Conservation (phyloP, 108 stramenopile species). For the Pelagomonas calceolata region DNA sequence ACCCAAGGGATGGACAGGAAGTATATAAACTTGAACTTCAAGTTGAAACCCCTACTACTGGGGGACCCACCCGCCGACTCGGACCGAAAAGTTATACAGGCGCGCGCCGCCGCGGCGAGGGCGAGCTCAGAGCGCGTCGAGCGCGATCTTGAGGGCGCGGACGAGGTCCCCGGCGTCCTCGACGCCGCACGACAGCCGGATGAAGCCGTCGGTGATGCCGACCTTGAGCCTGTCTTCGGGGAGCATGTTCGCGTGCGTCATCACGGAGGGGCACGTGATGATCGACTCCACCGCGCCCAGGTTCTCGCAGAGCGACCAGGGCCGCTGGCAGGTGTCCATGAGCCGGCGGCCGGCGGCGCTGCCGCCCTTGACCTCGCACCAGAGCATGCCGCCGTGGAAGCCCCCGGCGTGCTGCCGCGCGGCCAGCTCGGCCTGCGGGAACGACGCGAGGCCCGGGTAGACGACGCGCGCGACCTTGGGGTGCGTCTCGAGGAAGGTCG, state of each 20-base stretch:
- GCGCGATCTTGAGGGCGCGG: conserved; percentile 51
- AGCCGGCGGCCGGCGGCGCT: conserved; percentile 55
- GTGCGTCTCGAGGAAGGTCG: conserved; percentile 64
- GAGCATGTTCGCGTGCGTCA: conserved; percentile 74
- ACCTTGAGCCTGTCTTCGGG: conserved; percentile 58
- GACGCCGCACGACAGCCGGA: conserved; percentile 62
- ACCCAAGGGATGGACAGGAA: too few relatives aligned
- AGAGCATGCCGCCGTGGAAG: conserved; percentile 69
- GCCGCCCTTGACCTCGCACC: conserved; percentile 65
- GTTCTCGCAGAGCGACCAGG: conserved; percentile 68
- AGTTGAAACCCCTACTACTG: too few relatives aligned
- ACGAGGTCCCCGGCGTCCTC: conserved; percentile 66
- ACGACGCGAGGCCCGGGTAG: conserved; percentile 62
- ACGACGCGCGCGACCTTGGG: conserved; percentile 55
- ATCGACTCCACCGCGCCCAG: conserved; percentile 65
- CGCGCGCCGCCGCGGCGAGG: too few relatives aligned
- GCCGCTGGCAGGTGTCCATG: conserved; percentile 61
- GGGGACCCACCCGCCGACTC: too few relatives aligned
- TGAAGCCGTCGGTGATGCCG: conserved; percentile 70
- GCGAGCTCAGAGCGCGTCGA: conserved; percentile 45
- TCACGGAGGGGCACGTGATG: conserved; percentile 65
- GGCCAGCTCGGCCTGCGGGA: conserved; percentile 66
- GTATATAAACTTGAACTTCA: too few relatives aligned
- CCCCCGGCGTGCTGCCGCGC: conserved; percentile 57
- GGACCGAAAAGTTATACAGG: too few relatives aligned